These are phyloP conservation scores for Galerina sulciceps DNA, from an alignment of 768 basidiomycete species.

Conservation along the genomic window DNA sequence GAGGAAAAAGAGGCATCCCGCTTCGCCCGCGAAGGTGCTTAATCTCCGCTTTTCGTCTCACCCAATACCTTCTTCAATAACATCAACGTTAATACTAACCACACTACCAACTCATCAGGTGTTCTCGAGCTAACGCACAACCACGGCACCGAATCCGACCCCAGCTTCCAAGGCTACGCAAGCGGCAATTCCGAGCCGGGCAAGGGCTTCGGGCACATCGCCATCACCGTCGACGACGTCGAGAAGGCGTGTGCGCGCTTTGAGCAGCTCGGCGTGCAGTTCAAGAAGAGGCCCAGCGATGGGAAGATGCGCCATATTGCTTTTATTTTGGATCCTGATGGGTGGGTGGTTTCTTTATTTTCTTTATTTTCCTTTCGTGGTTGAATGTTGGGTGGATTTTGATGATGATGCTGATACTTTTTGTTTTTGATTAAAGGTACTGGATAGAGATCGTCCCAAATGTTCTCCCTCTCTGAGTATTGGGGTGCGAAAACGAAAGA, in stretches of 20 bases:
- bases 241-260: constrained; percentile 84
- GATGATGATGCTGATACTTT: no score
- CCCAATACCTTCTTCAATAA: neutral
- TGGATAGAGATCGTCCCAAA: constrained; percentile 62
- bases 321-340: constrained; percentile 86
- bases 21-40: constrained; percentile 69
- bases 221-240: constrained; percentile 82
- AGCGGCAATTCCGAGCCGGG: constrained; percentile 87
- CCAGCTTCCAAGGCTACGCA: constrained; percentile 80
- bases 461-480: constrained; percentile 5
- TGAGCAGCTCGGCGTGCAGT: constrained; percentile 76
- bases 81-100: neutral
- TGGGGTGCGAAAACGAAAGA: neutral
- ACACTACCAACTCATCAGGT: constrained; percentile 50
- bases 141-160: constrained; percentile 86
- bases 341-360: constrained; percentile 45
- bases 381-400: no score
- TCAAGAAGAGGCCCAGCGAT: constrained; percentile 87
- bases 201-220: constrained; percentile 86
- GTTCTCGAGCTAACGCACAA: constrained; percentile 88
- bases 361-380: neutral
- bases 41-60: neutral
- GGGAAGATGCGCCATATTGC: constrained; percentile 88
- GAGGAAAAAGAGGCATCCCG: constrained; percentile 57
- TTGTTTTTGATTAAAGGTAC: constrained; percentile 45